Base-by-base conservation (phyloP, 306 rosid genomes). In the Cucurbita argyrosperma region DNA sequence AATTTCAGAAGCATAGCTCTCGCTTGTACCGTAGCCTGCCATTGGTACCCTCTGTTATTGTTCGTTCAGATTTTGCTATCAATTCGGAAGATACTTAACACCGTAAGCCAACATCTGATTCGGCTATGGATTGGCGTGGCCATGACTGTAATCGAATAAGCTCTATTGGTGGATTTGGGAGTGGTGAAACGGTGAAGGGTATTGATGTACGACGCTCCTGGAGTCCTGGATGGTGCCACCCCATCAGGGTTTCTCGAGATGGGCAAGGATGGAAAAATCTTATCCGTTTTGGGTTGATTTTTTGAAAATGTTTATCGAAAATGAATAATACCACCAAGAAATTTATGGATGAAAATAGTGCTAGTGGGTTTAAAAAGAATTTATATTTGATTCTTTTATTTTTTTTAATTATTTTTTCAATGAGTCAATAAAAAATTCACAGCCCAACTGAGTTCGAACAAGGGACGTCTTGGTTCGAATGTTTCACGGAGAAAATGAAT, bases 41-140 rank as follows among this genome's bases (percentile, higher is more conserved):
- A 35, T 79, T 54, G 78, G 30, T 26, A 38, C 52, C 71, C 5
- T 42, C 12, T 5, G 52, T 9, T 64, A 38, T 42, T 14, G 19
- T 65, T n/a, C 35, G 43, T 65, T 43, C 35, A 15, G 52, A n/a
- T 18, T 65, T 8, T 5, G 37, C 2, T 10, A 65, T 21, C 8
- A 12, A 43, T 42, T 40, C 52, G 42, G 49, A 62, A 62, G 19
- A 19, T 23, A 23, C 26, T 23, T 85, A 88, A 84, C 92, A 84
- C 86, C 72, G 70, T 67, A 94, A 88, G 46, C 99, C 99, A 16
- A 94, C 97, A 76, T 91, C 90, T 56, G 85, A 23, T 82, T 91
- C 99, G 15, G 79, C 87, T 0, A 86, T 59, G 30, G 96, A 64
- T 76, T 90, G 90, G 90, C 80, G 65, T 77, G 46, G 87, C 80